Conservation (phyloP, 192 early-diverging fungal genomes). For the Rhizoclosmatium sp. region DNA sequence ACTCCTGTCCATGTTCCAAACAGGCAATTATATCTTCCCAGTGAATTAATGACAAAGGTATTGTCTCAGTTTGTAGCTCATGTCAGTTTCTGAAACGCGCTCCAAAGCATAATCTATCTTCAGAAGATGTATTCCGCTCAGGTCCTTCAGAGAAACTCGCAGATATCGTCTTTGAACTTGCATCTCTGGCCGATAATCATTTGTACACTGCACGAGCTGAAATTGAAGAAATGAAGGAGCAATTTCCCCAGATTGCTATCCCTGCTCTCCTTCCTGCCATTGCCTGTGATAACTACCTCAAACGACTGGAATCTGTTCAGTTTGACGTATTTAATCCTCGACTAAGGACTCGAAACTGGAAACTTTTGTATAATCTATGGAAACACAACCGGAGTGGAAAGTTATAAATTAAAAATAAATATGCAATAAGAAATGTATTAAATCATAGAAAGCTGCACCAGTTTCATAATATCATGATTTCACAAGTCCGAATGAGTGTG, state of each 20-base stretch:
- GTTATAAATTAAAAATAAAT: slow-evolving; percentile 30
- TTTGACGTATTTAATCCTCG: slow-evolving; percentile 84
- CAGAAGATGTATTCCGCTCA: slow-evolving; percentile 75
- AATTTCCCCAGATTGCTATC: slow-evolving; percentile 55
- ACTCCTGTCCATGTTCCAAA: slow-evolving; percentile 76
- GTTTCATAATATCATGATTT: no score
- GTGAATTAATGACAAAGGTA: slow-evolving; percentile 81
- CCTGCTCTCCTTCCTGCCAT: slow-evolving; percentile 79
- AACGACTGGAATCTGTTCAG: slow-evolving; percentile 75
- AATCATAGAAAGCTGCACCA: no score
- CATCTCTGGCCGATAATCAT: slow-evolving; percentile 83
- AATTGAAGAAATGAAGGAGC: slow-evolving; percentile 40
- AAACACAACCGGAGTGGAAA: slow-evolving; percentile 50
- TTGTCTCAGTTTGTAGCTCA: not conserved
- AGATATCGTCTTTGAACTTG: slow-evolving; percentile 87
- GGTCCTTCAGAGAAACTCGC: slow-evolving; percentile 62
- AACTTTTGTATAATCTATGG: slow-evolving; percentile 69
- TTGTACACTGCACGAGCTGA: slow-evolving; percentile 69
- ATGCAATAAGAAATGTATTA: not conserved
- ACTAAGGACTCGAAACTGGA: slow-evolving; percentile 72
- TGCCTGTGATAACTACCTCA: slow-evolving; percentile 75
- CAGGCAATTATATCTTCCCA: slow-evolving; percentile 76
- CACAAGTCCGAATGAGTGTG: no score
- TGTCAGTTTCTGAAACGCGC: not conserved
- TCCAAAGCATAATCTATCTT: slow-evolving; percentile 73